Evolutionary conservation across 192 early-diverging fungal species (phyloP).

Genomic region (Coemansia sp.): DNA sequence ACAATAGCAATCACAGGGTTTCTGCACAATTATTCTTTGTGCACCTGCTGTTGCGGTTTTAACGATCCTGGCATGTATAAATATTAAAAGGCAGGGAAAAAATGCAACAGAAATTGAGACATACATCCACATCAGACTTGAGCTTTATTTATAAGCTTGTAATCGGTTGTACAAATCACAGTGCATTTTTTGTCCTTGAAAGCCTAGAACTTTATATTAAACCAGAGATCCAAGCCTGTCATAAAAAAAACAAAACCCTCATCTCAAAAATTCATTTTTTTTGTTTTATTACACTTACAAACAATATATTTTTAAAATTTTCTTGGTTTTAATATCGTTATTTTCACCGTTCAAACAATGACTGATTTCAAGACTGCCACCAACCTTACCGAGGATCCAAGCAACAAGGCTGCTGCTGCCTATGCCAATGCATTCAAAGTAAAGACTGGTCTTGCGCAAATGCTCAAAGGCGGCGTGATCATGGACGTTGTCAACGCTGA

Average conservation of each 20-base stretch:
- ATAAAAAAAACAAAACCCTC: too few relatives aligned
- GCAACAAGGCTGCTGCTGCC: constrained; percentile 9
- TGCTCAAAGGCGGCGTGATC: constrained; percentile 99
- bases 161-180: too few relatives aligned
- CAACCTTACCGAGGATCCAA: constrained; percentile 57
- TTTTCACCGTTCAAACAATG: constrained; percentile 8
- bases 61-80: too few relatives aligned
- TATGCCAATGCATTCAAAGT: constrained; percentile 68
- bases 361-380: constrained; percentile 51
- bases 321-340: background rate
- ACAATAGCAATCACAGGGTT: background rate
- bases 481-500: constrained; percentile 99
- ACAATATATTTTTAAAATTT: too few relatives aligned
- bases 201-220: too few relatives aligned
- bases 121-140: too few relatives aligned
- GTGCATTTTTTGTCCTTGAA: too few relatives aligned
- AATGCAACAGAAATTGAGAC: too few relatives aligned
- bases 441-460: constrained; percentile 97
- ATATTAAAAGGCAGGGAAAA: too few relatives aligned
- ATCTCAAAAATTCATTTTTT: too few relatives aligned
- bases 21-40: background rate
- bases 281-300: too few relatives aligned
- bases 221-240: background rate
- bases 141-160: too few relatives aligned
- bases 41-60: background rate